A percentile compares a stretch with the other conserved stretches of the same genome.
These are phyloP conservation scores for Grosmannia clavigera DNA, from an alignment of 2,329 filamentous ascomycete genomes.

Conservation along the genomic window DNA sequence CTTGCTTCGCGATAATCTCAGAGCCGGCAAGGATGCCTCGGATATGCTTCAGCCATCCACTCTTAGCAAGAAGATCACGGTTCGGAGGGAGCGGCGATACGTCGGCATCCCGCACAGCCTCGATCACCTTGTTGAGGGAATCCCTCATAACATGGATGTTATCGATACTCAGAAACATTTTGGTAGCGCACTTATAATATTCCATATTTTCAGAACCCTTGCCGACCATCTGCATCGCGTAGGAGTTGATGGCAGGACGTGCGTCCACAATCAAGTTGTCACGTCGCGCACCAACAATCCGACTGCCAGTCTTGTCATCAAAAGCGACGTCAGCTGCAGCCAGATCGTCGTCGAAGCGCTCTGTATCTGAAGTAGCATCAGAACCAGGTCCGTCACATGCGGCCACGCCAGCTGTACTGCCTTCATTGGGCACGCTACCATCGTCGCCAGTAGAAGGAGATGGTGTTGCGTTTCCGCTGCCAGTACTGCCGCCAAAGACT, in stretches of 20 bases:
- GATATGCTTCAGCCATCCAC: conserved; percentile 87
- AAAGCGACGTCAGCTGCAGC: conserved; percentile 39
- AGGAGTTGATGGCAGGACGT: conserved; percentile 83
- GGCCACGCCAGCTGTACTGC: neutral
- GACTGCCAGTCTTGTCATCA: conserved; percentile 48
- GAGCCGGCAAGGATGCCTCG: conserved; percentile 72
- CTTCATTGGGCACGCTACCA: neutral
- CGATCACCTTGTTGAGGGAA: conserved; percentile 76
- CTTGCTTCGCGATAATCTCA: conserved; percentile 69
- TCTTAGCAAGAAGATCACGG: conserved; percentile 67
- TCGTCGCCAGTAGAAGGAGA: neutral
- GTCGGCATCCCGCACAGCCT: conserved; percentile 86
- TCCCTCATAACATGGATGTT: conserved; percentile 98
- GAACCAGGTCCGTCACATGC: too few species aligned
- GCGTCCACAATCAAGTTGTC: conserved; percentile 93
- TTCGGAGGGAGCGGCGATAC: conserved; percentile 72
- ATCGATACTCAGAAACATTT: conserved; percentile 88
- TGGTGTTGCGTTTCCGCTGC: neutral
- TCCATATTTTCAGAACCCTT: conserved; percentile 97
- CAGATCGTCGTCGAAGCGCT: conserved; percentile 57
- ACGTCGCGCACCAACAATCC: conserved; percentile 75
- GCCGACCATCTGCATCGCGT: conserved; percentile 86
- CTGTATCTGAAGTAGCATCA: conserved; percentile 35
- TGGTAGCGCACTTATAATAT: conserved; percentile 83
- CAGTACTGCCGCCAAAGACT: conserved; percentile 20